Conservation (phyloP, 805 yeast genomes). For the Ogataea paraovalis region DNA sequence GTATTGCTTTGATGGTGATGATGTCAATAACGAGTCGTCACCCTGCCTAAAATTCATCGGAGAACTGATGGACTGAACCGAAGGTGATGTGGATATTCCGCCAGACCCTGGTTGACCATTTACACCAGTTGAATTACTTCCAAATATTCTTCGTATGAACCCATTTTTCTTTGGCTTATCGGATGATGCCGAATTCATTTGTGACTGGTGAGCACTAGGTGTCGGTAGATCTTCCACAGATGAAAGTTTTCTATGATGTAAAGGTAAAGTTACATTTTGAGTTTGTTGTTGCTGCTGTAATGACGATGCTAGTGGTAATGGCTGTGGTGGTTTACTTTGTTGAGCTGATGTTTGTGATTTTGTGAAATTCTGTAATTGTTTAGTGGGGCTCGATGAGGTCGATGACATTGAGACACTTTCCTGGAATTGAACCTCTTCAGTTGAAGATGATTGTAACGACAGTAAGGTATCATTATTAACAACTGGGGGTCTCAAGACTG, state of each 20-base stretch:
- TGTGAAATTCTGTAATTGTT: neutral
- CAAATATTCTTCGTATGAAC: conserved; percentile 30
- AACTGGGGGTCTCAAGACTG: conserved; percentile 7
- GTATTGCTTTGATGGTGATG: conserved; percentile 4
- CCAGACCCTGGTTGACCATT: conserved; percentile 4
- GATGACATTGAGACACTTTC: conserved; percentile 6
- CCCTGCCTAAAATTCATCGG: conserved; percentile 31
- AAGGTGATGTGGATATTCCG: conserved; percentile 14
- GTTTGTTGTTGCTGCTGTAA: neutral
- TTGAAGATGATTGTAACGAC: conserved; percentile 9
- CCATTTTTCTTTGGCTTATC: conserved; percentile 22
- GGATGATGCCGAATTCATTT: neutral
- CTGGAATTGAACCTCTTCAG: conserved; percentile 6
- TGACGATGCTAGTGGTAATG: conserved; percentile 1
- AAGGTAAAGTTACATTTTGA: neutral
- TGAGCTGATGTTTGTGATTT: neutral
- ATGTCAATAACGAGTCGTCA: conserved; percentile 19
- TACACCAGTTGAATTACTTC: conserved; percentile 6
- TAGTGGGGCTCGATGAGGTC: neutral
- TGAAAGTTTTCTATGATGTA: conserved; percentile 2
- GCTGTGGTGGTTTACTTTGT: conserved; percentile 9
- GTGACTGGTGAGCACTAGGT: neutral
- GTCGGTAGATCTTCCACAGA: conserved; percentile 13
- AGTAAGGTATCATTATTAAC: conserved; percentile 7
- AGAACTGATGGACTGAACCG: conserved; percentile 24